These are phyloP conservation scores for Penicillium crustosum DNA, from an alignment of 2,329 filamentous ascomycete species.

Conservation along the genomic window DNA sequence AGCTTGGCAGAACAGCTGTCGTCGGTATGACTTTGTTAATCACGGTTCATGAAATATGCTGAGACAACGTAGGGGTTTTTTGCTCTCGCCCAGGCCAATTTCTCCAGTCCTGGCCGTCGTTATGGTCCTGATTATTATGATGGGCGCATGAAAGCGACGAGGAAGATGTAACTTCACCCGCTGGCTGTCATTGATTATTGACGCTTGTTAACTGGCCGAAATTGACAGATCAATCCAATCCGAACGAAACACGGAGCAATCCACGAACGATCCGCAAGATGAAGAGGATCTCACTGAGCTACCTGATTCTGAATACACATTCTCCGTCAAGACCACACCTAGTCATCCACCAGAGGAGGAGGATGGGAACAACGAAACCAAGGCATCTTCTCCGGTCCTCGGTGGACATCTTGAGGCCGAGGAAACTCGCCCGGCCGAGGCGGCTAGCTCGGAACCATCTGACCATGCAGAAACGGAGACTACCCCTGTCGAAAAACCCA, in stretches of 20 bases:
- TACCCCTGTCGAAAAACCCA: slow-evolving; percentile 9
- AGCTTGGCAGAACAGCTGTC: slow-evolving; percentile 41
- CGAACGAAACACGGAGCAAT: background rate
- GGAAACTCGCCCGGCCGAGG: background rate
- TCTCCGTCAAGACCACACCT: slow-evolving; percentile 1
- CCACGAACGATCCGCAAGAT: slow-evolving; percentile 1
- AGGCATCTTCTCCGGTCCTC: background rate
- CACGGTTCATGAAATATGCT: slow-evolving; percentile 14
- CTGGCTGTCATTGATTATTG: background rate
- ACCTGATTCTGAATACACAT: slow-evolving; percentile 5
- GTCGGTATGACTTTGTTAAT: slow-evolving; percentile 33
- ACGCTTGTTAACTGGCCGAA: slow-evolving; percentile 3
- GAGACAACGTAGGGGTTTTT: slow-evolving; percentile 46
- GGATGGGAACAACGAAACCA: slow-evolving; percentile 1
- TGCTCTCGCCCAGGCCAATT: slow-evolving; percentile 51
- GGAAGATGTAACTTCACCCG: slow-evolving; percentile 35
- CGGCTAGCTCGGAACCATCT: slow-evolving; percentile 7
- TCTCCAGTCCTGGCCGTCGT: slow-evolving; percentile 45
- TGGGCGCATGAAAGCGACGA: slow-evolving; percentile 51
- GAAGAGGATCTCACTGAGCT: background rate
- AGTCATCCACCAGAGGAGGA: background rate
- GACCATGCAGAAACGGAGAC: background rate
- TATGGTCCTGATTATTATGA: slow-evolving; percentile 54
- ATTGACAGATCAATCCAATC: slow-evolving; percentile 17
- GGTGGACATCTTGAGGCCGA: background rate